Evolutionary conservation across 2,329 filamentous ascomycete species (phyloP).

Genomic region (Lomentospora prolificans): DNA sequence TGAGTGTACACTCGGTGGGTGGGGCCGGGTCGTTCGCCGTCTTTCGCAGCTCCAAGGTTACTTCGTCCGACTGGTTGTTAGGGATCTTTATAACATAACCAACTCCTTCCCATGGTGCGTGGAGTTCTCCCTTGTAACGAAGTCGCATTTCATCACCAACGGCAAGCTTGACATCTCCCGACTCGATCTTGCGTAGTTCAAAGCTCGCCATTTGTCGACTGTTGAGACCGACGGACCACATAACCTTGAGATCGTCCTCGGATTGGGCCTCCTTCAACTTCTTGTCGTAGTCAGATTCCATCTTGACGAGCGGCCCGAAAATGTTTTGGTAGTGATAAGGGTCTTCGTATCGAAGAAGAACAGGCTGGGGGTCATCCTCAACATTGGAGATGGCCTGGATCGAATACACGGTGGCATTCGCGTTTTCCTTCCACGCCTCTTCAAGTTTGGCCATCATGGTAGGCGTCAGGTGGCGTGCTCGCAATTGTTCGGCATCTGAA

Average conservation of each 20-base stretch:
- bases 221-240: constrained; percentile 92
- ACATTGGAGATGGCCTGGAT: constrained; percentile 73
- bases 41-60: constrained; percentile 86
- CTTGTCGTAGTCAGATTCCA: constrained; percentile 97
- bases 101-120: constrained; percentile 89
- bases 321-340: constrained; percentile 98
- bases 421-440: constrained; percentile 97
- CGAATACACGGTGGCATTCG: constrained; percentile 77
- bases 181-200: constrained; percentile 89
- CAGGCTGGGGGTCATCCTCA: constrained; percentile 90
- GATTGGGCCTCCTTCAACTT: constrained; percentile 98
- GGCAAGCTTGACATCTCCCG: constrained; percentile 94
- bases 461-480: constrained; percentile 83
- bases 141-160: constrained; percentile 98
- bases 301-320: constrained; percentile 95
- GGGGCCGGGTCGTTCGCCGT: constrained; percentile 94
- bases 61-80: constrained; percentile 97
- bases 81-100: constrained; percentile 99
- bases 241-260: constrained; percentile 87
- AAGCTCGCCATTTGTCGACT: constrained; percentile 97
- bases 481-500: constrained; percentile 89
- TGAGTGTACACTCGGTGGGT: constrained; percentile 90
- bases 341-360: constrained; percentile 89
- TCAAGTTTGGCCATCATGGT: constrained; percentile 94
- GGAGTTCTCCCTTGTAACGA: constrained; percentile 89